Base-by-base conservation (phyloP, 2,329 filamentous ascomycete genomes). In the Leptoxyphium fumago region DNA sequence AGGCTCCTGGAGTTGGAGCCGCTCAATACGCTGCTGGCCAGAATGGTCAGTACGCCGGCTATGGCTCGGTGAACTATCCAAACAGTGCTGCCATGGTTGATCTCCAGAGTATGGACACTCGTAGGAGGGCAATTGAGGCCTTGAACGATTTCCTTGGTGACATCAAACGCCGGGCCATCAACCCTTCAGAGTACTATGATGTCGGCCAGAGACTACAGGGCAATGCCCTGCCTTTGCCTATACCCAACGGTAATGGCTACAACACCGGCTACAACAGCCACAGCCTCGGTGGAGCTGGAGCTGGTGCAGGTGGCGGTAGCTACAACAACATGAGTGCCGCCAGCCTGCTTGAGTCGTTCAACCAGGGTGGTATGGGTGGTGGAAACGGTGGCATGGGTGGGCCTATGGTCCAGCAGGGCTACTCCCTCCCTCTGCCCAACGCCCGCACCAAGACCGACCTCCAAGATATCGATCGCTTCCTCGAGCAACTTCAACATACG, bases 401-500 rank as follows among this genome's bases (percentile, higher is more conserved):
- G 32, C 73, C 79, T 32, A 73, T 82, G 52, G 74, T 81, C 36
- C 78, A 85, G 61, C 84, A 88, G 43, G 72, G 74, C 57, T 94
- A 95, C 67, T 85, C 86, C 49, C 73, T 95, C 46, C 85, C 91
- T 43, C 79, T 87, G 9, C 86, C 94, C 70, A 93, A 87, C 56
- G 74, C 93, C 45, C 80, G 89, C 58, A 95, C 88, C 41, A 94
- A 96, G 74, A 87, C 79, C 61, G 91, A 98, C 61, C 72, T 98
- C 38, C 71, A 94, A 61, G 87, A 94, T 61, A 88, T 96, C 57
- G 91, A 96, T 62, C 83, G 87, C 59, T 84, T 96, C 62, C 76
- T 98, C 44, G 87, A 94, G 66, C 86, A 95, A 66, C 89, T 96
- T 73, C 88, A 95, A 66, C 80, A 82, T 51, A 95, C 89, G 39